Evolutionary conservation across 129 eudicot species (phyloP), one percentile per base, ranked within the genome.

Genomic region (Flaveria ramosissima): DNA sequence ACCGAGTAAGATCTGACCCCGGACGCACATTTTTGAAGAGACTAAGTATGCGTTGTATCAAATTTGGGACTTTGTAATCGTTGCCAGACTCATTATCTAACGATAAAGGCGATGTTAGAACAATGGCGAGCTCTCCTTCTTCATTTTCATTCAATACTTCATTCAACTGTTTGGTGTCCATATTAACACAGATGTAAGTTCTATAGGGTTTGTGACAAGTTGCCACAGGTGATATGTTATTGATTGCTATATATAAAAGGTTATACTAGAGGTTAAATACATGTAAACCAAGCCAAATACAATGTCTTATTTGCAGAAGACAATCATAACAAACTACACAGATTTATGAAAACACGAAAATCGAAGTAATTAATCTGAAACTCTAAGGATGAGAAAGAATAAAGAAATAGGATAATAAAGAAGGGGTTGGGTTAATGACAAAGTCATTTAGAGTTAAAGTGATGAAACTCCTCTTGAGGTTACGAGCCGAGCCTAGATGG

Each of bases 1-100:
- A 85, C 12, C 87, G 89, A 69, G 92, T 92, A 79, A 92, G 93
- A 77, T 92, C 97, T 43, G 97, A 83, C 65, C 96, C 96, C 0
- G 91, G 87, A 14, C 96, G 85, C 6, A 89, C 86, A 63, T 61
- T 89, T 52, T 68, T 78, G 14, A 92, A 73, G 24, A 92, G 91
- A 79, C 92, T 83, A 8, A 89, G 81, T 2, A 92, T 39, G 15
- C 93, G 89, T 27, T 84, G 88, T 23, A 84, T 50, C 26, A 92
- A 68, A 78, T 86, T 89, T 4, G 97, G 93, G 32, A 93, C 81
- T 68, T 77, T 76, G 60, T 87, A 83, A 17, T 76, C 82, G n/a
- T 61, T 70, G 4, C 55, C 82, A 30, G 84, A 76, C 14, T 83
- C 88, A 7, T 26, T 76, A 14, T 84, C 96, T 61, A 80, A 75